These are phyloP conservation scores for Schizosaccharomyces lindneri DNA, from an alignment of 805 yeast genomes.

Conservation along the genomic window DNA sequence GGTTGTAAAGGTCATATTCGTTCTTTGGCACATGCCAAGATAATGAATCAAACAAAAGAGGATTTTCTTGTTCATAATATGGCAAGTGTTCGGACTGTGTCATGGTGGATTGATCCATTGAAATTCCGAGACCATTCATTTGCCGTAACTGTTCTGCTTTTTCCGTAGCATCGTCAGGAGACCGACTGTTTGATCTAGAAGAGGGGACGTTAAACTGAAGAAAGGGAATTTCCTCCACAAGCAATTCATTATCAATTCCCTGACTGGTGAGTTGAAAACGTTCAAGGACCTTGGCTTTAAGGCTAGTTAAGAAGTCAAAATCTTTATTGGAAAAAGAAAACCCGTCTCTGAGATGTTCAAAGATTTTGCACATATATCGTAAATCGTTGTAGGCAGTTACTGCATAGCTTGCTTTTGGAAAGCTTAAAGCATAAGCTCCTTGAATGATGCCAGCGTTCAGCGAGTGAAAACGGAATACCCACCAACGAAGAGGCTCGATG, in stretches of 20 bases:
- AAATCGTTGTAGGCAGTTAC: not conserved
- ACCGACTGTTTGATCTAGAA: not conserved
- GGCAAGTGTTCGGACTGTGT: not conserved
- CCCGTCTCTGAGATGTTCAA: not conserved
- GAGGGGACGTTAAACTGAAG: not conserved
- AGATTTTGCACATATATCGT: not conserved
- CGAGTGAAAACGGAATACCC: slow-evolving; percentile 1
- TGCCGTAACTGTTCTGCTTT: not conserved
- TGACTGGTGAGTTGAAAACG: not conserved
- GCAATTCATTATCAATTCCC: not conserved
- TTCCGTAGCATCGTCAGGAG: not conserved
- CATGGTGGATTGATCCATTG: not conserved
- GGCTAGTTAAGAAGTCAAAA: not conserved
- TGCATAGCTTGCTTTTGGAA: not conserved
- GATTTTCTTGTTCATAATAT: not conserved
- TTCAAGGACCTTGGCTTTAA: not conserved
- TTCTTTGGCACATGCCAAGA: not conserved
- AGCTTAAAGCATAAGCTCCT: not conserved
- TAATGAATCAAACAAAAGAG: not conserved
- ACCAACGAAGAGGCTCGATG: not conserved
- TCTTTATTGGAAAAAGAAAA: not conserved
- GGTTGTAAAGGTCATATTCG: not conserved
- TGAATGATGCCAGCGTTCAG: not conserved
- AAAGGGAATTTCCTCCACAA: not conserved
- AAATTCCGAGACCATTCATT: not conserved